Percentiles rank a stretch among this genome's conserved stretches.
phyloP scores from a whole-genome alignment of 768 basidiomycete species.

The Hortiboletus campestris region DNA sequence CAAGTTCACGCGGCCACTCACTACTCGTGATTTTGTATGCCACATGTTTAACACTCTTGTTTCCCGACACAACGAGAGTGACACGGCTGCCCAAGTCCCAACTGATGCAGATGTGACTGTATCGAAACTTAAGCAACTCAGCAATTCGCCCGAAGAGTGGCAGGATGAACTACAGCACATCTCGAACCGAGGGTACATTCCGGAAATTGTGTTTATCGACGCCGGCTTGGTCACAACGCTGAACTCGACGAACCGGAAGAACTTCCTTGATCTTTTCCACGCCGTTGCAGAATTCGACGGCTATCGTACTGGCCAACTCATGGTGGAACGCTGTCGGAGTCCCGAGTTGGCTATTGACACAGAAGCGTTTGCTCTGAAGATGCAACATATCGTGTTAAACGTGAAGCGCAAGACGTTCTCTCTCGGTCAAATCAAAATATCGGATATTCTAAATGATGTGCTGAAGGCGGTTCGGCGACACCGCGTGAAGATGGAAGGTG shows the following conservation, averaged over 20 bases:
- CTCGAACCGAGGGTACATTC: slow-evolving; percentile 72
- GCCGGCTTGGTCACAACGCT: slow-evolving; percentile 92
- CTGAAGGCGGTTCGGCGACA: slow-evolving; percentile 82
- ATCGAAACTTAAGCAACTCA: slow-evolving; percentile 60
- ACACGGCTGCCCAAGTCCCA: slow-evolving; percentile 25
- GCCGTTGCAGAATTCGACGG: slow-evolving; percentile 97
- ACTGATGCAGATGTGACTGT: slow-evolving; percentile 63
- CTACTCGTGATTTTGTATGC: slow-evolving; percentile 60
- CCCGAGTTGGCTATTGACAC: slow-evolving; percentile 89
- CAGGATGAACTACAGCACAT: slow-evolving; percentile 61
- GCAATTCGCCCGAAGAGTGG: slow-evolving; percentile 65
- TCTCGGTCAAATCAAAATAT: slow-evolving; percentile 94
- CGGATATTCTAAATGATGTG: slow-evolving; percentile 89
- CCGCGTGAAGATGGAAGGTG: slow-evolving; percentile 98
- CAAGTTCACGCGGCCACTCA: slow-evolving; percentile 88
- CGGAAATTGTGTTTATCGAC: slow-evolving; percentile 95
- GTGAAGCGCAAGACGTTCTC: slow-evolving; percentile 98
- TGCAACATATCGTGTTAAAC: slow-evolving; percentile 91
- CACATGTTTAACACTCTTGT: slow-evolving; percentile 59
- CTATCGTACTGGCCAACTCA: slow-evolving; percentile 90
- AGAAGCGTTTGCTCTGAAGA: slow-evolving; percentile 95
- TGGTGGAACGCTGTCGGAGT: slow-evolving; percentile 91
- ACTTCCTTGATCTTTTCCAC: slow-evolving; percentile 96
- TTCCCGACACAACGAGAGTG: slow-evolving; percentile 32
- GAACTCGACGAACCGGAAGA: slow-evolving; percentile 74